These are phyloP conservation scores for Anthracocystis panici-leucophaei DNA, from an alignment of 1,284 basidiomycete species.

Conservation along the genomic window DNA sequence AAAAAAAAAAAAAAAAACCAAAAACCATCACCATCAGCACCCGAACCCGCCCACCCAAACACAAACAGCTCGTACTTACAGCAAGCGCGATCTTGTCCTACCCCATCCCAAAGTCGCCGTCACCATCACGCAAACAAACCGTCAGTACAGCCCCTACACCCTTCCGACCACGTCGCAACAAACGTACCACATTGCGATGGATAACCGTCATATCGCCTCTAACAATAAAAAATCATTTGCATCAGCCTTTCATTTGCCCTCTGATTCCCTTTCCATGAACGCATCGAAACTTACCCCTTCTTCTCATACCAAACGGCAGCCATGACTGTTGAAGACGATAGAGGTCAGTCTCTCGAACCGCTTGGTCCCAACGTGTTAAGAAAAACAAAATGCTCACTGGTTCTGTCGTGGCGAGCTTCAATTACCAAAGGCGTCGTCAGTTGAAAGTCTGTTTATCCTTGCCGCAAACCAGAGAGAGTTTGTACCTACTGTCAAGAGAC, in stretches of 20 bases:
- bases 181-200: slow-evolving; percentile 33
- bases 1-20: background rate
- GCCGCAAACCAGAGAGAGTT: background rate
- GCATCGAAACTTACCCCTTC: slow-evolving; percentile 15
- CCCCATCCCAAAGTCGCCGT: too few species aligned
- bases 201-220: slow-evolving; percentile 16
- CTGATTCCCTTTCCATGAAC: background rate
- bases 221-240: background rate
- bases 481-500: slow-evolving; percentile 20
- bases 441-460: background rate
- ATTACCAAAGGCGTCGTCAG: background rate
- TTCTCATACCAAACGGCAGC: slow-evolving; percentile 29
- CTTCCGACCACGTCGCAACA: background rate
- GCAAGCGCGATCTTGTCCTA: background rate
- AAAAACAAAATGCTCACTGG: slow-evolving; percentile 1
- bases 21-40: slow-evolving; percentile 15
- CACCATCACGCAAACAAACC: background rate
- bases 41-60: background rate
- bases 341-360: background rate
- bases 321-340: slow-evolving; percentile 16
- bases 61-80: background rate
- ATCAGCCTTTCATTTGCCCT: too few species aligned
- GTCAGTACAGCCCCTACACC: background rate
- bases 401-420: slow-evolving; percentile 28
- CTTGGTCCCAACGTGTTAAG: too few species aligned